Conservation (phyloP, 306 rosid species). For the Sechiopsis laciniata region DNA sequence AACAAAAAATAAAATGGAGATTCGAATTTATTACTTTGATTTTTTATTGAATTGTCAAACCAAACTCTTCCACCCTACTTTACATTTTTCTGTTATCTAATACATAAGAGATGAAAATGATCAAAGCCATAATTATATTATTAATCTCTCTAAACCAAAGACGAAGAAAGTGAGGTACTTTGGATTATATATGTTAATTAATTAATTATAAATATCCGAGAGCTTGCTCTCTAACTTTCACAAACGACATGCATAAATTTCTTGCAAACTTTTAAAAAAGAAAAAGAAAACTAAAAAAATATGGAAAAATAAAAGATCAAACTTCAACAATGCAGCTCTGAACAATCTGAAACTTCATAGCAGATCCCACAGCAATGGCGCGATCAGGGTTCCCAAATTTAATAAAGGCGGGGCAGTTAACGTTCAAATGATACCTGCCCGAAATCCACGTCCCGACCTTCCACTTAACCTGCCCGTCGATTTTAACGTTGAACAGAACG, state of each 20-base stretch:
- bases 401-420: slow-evolving; percentile 67
- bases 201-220: background rate
- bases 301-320: background rate
- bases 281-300: too few species aligned
- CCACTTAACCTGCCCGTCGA: slow-evolving; percentile 64
- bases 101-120: background rate
- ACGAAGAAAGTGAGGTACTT: background rate
- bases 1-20: too few species aligned
- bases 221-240: background rate
- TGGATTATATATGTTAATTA: background rate
- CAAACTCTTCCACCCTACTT: too few species aligned
- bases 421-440: slow-evolving; percentile 45
- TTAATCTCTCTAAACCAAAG: background rate
- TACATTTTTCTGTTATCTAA: background rate
- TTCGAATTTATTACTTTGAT: too few species aligned
- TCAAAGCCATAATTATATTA: background rate
- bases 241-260: background rate
- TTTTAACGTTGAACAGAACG: slow-evolving; percentile 39
- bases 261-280: background rate
- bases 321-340: slow-evolving; percentile 64
- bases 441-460: slow-evolving; percentile 72
- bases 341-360: slow-evolving; percentile 46
- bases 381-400: slow-evolving; percentile 27
- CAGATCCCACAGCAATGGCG: slow-evolving; percentile 27
- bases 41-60: too few species aligned